A percentile compares a stretch with the other conserved stretches of the same genome.
Conservation (phyloP, 2,329 filamentous ascomycete genomes). For the Diaporthe sp. region DNA sequence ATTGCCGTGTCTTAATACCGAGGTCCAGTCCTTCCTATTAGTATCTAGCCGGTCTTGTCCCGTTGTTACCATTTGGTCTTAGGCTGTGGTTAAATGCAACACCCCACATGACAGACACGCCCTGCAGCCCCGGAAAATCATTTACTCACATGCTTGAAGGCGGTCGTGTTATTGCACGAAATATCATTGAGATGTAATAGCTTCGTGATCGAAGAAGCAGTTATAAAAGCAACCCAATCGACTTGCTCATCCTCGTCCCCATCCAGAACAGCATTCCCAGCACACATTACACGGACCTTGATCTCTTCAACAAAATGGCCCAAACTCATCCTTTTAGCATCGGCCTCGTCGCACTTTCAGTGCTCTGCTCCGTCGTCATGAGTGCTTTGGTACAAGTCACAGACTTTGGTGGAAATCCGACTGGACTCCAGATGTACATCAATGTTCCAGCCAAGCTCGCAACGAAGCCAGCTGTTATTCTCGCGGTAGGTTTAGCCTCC, state of each 20-base stretch:
- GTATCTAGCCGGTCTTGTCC: slow-evolving; percentile 17
- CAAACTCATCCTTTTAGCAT: background rate
- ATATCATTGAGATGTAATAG: background rate
- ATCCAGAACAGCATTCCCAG: background rate
- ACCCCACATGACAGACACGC: background rate
- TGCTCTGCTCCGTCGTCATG: background rate
- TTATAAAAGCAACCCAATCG: background rate
- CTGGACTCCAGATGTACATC: slow-evolving; percentile 54
- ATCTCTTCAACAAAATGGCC: background rate
- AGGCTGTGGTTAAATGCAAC: slow-evolving; percentile 27
- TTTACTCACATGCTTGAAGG: background rate
- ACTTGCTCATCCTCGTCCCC: background rate
- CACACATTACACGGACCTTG: too few relatives aligned
- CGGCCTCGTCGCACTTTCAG: background rate
- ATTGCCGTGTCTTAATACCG: slow-evolving; percentile 17
- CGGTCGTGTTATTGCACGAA: background rate
- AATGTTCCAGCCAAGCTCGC: slow-evolving; percentile 45
- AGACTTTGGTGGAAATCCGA: slow-evolving; percentile 47
- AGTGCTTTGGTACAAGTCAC: slow-evolving; percentile 33
- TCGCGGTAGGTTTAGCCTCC: slow-evolving; percentile 45
- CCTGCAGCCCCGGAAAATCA: background rate
- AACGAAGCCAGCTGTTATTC: slow-evolving; percentile 55
- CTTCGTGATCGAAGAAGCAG: background rate
- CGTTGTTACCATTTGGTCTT: background rate
- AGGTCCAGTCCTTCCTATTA: slow-evolving; percentile 4